Evolutionary conservation across 495 filamentous ascomycete species (phyloP), one percentile per base, ranked within the genome.

Genomic region (Xylaria curta): DNA sequence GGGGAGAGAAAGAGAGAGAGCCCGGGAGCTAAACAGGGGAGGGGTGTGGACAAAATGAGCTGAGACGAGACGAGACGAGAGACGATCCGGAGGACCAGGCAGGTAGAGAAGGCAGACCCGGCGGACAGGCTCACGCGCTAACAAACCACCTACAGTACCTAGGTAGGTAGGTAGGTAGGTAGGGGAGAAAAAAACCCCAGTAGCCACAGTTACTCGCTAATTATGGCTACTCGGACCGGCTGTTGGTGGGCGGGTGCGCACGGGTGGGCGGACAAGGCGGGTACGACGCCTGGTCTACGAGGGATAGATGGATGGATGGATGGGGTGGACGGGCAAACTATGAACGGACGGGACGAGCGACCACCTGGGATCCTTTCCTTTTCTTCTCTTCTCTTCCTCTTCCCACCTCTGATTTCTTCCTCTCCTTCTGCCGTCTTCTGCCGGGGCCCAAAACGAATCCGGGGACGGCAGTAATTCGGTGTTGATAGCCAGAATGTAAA

Each of bases 211-310:
- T 24, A 46, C 69, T 60, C 62, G 62, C 69, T 66, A 71, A 66
- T 71, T 66, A 64, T 71, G 69, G 69, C 69, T 71, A 56, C 69
- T 71, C 69, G 69, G 69, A 71, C 69, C 69, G 69, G 69, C 40
- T 71, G 69, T 59, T 71, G 69, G 69, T 71, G 51, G 33, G 62
- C 62, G 69, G 69, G 42, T 71, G 62, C 60, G 62, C 65, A 49
- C 69, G 69, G 69, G 62, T 66, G 69, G 51, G 62, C 69, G 69
- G 69, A 60, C 69, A 71, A 66, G 51, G 53, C 69, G 69, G 69
- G 69, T 71, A 71, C 69, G 12, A 71, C 69, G 47, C 69, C 69
- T 65, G 38, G 47, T 61, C 69, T 65, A 51, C 33, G 21, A 33
- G 24, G 46, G 36, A 71, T 61, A 17, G 47, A 58, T 68, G 49